These are phyloP conservation scores for Cadophora sp. DNA, from an alignment of 2,329 filamentous ascomycete genomes.

Conservation along the genomic window DNA sequence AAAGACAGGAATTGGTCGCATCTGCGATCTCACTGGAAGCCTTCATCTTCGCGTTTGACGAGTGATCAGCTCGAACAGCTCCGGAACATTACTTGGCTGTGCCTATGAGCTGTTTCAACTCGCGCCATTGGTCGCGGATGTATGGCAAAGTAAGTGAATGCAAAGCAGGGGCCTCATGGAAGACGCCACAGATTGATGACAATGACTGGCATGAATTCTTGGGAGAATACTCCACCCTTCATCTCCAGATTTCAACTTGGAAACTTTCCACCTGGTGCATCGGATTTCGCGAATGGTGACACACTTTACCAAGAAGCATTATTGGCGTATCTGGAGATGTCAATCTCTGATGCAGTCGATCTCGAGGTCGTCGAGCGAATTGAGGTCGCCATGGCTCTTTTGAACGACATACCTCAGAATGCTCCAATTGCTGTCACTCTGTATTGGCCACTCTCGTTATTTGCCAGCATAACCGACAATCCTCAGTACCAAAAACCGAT, in stretches of 20 bases:
- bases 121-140: neutral
- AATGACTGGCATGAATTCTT: neutral
- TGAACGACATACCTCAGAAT: neutral
- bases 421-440: neutral
- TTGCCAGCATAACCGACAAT: neutral
- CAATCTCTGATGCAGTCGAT: neutral
- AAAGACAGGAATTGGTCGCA: too few relatives aligned
- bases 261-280: neutral
- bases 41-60: too few relatives aligned
- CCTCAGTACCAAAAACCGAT: neutral
- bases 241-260: neutral
- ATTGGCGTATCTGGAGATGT: neutral
- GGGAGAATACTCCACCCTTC: neutral
- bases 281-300: neutral
- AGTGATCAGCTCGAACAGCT: neutral
- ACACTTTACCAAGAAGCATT: conserved; percentile 1
- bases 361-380: neutral
- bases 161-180: neutral
- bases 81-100: neutral
- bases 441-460: neutral
- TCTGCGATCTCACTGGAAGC: too few relatives aligned
- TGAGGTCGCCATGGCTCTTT: neutral
- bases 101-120: neutral
- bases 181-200: neutral
- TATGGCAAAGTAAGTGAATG: neutral